Evolutionary conservation across 805 yeast genomes (phyloP), one percentile per base, ranked within the genome.

Genomic region (Candida easanensis): DNA sequence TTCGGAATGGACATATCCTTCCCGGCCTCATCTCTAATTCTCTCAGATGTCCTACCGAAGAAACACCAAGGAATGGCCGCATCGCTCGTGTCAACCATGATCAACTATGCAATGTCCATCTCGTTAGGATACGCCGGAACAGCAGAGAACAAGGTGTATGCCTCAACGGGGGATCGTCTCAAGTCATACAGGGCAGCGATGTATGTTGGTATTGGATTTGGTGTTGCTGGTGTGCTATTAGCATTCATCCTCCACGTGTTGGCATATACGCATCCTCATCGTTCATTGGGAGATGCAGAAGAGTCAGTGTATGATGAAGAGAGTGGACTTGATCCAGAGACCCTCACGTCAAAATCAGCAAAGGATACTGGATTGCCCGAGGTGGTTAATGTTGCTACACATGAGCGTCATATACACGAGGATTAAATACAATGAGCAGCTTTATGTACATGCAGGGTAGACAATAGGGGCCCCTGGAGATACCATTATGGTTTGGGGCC

Each of bases 1-100:
- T 82, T 80, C 70, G 95, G 88, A 3, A 83, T 85, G 89, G 91
- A 85, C 58, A 65, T 81, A 58, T 78, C 86, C 21, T 85, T 84
- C 60, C 91, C 93, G 0, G 81, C 90, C 1, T 80, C 86, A 0
- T 76, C 88, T 0, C 70, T 84, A 36, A 71, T 82, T 11, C 60
- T 84, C 33, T 74, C 83, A 9, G 80, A 79, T 46, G 66, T 65
- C 35, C 65, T 84, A 30, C 89, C 90, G 0, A 60, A 68, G 37
- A 68, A 73, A 44, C 78, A 80, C 52, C 91, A 85, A 62, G 93
- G 91, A 9, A 77, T 82, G 73, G 90, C 89, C 1, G 89, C 88
- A 0, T 80, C 88, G 0, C 64, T 85, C 40, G 81, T 83, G 4
- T 71, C 81, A 16, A 84, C 91, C 0, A 78, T 81, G 51, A 78